A percentile compares a stretch with the other conserved stretches of the same genome.
Evolutionary conservation across 2,329 filamentous ascomycete genomes (phyloP).

Genomic region (Phoma sp.): DNA sequence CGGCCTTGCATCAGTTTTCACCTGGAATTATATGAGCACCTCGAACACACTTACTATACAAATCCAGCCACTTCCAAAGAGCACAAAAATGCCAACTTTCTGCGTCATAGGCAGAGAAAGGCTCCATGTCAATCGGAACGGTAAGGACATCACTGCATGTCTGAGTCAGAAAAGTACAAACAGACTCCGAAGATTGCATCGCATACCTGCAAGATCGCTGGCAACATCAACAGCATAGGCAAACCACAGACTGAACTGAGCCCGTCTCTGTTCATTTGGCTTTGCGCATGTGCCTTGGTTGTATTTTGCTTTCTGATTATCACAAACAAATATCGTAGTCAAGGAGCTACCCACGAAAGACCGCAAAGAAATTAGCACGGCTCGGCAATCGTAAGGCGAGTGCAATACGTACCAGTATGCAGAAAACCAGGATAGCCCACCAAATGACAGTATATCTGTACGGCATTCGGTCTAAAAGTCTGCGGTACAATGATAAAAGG

Average conservation of each 20-base stretch:
- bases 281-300: neutral
- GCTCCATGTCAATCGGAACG: neutral
- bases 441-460: neutral
- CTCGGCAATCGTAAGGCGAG: neutral
- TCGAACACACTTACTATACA: neutral
- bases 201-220: neutral
- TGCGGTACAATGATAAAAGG: neutral
- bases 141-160: neutral
- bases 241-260: neutral
- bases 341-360: neutral
- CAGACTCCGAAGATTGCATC: no score
- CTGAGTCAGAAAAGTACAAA: neutral
- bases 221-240: neutral
- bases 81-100: neutral
- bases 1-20: no score
- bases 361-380: neutral
- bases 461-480: neutral
- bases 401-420: neutral
- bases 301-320: constrained; percentile 3
- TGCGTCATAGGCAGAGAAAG: neutral
- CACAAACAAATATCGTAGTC: neutral
- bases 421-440: neutral
- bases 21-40: neutral
- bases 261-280: neutral
- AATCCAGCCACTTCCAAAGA: neutral